Conservation (phyloP, 306 rosid genomes). For the Bauhinia variegata region DNA sequence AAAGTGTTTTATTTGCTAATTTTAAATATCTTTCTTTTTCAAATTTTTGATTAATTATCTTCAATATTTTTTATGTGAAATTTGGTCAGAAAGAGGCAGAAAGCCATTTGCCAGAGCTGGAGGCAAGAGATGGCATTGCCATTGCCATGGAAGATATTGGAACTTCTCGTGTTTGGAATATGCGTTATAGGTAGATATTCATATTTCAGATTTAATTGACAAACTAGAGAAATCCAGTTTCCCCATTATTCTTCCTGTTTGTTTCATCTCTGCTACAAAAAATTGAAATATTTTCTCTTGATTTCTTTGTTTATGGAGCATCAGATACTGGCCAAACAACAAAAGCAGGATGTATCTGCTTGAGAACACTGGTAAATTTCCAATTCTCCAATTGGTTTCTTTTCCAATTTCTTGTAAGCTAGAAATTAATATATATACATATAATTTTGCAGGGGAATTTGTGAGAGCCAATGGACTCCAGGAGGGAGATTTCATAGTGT, state of each 20-base stretch:
- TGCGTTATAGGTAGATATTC: slow-evolving; percentile 91
- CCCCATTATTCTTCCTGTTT: neutral
- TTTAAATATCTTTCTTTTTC: too few relatives aligned
- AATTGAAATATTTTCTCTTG: slow-evolving; percentile 35
- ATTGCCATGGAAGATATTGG: slow-evolving; percentile 96
- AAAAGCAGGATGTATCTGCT: slow-evolving; percentile 99
- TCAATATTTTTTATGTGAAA: neutral
- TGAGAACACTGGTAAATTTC: slow-evolving; percentile 84
- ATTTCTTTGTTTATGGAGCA: slow-evolving; percentile 49
- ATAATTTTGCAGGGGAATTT: neutral
- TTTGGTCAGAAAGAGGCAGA: slow-evolving; percentile 88
- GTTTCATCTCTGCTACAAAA: neutral
- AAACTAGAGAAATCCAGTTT: neutral
- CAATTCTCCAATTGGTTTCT: neutral
- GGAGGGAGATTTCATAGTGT: too few relatives aligned
- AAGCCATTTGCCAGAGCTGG: slow-evolving; percentile 90
- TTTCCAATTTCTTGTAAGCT: neutral
- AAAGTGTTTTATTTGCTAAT: too few relatives aligned
- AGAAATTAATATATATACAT: neutral
- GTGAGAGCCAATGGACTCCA: too few relatives aligned
- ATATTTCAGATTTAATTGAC: too few relatives aligned
- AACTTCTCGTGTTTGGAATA: slow-evolving; percentile 89
- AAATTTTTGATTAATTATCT: neutral
- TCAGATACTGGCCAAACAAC: slow-evolving; percentile 99
- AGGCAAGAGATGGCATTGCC: slow-evolving; percentile 91